These are phyloP conservation scores for Yarrowia bubula DNA, from an alignment of 805 yeast genomes.

Conservation along the genomic window DNA sequence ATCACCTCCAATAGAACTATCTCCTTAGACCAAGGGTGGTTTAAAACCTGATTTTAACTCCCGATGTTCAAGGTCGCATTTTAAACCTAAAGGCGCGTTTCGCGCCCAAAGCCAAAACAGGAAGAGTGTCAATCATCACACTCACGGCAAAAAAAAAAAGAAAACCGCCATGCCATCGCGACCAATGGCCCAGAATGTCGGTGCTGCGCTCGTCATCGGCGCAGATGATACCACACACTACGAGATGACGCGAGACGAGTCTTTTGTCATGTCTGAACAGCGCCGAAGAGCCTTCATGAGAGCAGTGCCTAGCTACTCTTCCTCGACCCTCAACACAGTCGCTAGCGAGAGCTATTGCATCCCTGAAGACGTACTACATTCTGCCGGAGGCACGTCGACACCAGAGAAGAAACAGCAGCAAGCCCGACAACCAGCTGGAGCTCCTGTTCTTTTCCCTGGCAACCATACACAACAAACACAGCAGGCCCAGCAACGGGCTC, in stretches of 20 bases:
- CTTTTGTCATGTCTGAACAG: constrained; percentile 14
- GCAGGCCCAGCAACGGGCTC: background rate
- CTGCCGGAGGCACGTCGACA: constrained; percentile 16
- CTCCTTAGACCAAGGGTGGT: background rate
- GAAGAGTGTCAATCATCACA: constrained; percentile 11
- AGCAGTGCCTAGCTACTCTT: constrained; percentile 10
- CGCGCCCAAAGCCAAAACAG: constrained; percentile 11
- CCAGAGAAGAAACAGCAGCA: constrained; percentile 11
- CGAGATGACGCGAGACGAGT: constrained; percentile 24
- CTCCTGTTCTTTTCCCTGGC: background rate
- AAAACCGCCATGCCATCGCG: background rate
- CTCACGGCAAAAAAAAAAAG: background rate
- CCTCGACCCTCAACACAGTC: constrained; percentile 21
- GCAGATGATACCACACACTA: constrained; percentile 6
- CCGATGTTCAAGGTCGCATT: background rate
- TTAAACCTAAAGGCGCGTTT: constrained; percentile 23
- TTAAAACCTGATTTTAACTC: background rate
- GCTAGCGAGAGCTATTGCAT: constrained; percentile 21
- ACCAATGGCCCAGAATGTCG: constrained; percentile 14
- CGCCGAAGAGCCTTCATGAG: constrained; percentile 24
- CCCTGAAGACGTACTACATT: constrained; percentile 19
- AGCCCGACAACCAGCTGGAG: background rate
- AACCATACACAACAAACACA: background rate
- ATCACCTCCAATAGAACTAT: too few relatives aligned
- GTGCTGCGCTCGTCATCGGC: constrained; percentile 8